Base-by-base conservation (phyloP, 2,329 filamentous ascomycete genomes). In the Fusarium brachygibbosum region DNA sequence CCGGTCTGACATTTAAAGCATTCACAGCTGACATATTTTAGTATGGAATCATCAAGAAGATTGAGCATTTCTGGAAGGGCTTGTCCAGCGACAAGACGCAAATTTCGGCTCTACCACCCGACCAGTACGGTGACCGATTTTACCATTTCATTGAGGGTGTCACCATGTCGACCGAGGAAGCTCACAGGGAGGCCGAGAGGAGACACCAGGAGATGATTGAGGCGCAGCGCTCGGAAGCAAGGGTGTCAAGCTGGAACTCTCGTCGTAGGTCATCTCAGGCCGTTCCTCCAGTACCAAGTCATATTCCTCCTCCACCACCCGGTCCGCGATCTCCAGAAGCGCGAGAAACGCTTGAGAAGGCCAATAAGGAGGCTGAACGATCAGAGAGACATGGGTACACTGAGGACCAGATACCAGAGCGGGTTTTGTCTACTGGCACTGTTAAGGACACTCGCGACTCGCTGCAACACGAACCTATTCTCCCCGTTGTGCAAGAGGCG, bases 41-140 rank as follows among this genome's bases (percentile, higher is more conserved):
- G 93, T 99, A 98, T 79, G 94, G 94, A 71, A 89, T 94, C 69
- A 88, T 97, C 80, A 99, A 99, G 82, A 95, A 96, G 77, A 88
- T 95, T 66, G 96, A 99, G 80, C 91, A 98, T 80, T 96, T 98
- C 81, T 96, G 94, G 91, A 99, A 99, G 83, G 95, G 96, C 37
- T 83, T 98, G 62, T 93, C 91, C 4, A 88, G 90, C 74, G 92
- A 96, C 74, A 90, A 93, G 74, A 89, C 88, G 34, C 91, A 98
- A 77, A 98, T 99, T 65, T 98, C 95, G 0, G 94, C 96, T 3
- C 90, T 98, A 25, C 93, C 94, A 1, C 95, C 96, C 1, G 89
- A 94, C 66, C 87, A 93, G 59, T 99, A 99, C 75, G 96, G 96
- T 29, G 93, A 98, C 61, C 91, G 96, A 7, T 99, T 99, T 79